Base-by-base conservation (phyloP, 75 land plant genomes). In the Adiantum capillusveneris region DNA sequence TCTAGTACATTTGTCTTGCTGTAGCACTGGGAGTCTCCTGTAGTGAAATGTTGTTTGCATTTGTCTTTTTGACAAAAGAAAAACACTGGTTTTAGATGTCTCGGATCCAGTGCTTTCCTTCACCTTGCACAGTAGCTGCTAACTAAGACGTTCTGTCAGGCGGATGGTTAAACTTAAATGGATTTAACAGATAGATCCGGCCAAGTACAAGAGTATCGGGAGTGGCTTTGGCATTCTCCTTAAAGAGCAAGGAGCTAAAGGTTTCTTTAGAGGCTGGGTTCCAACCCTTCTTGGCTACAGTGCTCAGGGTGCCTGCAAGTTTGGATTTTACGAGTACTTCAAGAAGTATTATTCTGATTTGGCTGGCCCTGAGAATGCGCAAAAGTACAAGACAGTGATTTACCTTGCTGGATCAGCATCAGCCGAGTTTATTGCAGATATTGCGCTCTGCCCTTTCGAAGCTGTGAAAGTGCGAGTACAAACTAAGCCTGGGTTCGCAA, bases 281-380 rank as follows among this genome's bases (percentile, higher is more conserved):
- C 97, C 97, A 1, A 87, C 97, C 3, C 66, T 91, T 7, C 67
- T 91, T 28, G 97, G 97, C 0, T 91, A 93, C 73, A 81, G 90
- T 62, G 80, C 84, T 25, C 98, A 93, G 67, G 98, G 98, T 18
- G 98, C 98, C 54, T 84, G 94, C 84, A 91, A 91, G 58, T 77
- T 68, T 65, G 97, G 97, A 0, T 80, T 91, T 45, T 91, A 91
- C 22, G 97, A 91, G 60, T 88, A 75, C 68, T 91, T 91, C 72
- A 88, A 91, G 84, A 88, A 91, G 63, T 82, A 71, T 57, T 91
- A 91, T 56, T 76, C 89, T 0, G 97, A 91, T 56, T 48, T 84
- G 56, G 94, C 76, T 29, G 94, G 94, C 13, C 79, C 88, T 18
- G 86, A 82, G 66, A 66, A 65, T 62, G 88, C 94, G 31, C 55